Conservation (phyloP, 768 basidiomycete genomes). For the Dacryopinax spathularia region DNA sequence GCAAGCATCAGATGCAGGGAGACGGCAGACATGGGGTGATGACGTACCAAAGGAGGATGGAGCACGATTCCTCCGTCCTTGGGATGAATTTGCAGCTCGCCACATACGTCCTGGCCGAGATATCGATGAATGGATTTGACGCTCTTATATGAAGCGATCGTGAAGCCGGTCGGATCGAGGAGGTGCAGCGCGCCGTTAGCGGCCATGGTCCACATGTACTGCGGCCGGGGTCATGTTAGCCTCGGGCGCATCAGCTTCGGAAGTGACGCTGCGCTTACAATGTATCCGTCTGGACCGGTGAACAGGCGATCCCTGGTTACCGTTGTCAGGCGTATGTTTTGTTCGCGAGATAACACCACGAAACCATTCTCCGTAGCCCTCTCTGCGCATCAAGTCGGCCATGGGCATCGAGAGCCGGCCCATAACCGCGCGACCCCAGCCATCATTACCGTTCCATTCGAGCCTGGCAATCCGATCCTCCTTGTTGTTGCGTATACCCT, state of each 20-base stretch:
- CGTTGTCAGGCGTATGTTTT: conserved; percentile 20
- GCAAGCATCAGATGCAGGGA: conserved; percentile 37
- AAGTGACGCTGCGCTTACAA: conserved; percentile 6
- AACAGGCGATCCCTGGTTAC: conserved; percentile 47
- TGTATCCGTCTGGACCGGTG: conserved; percentile 66
- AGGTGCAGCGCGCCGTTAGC: conserved; percentile 21
- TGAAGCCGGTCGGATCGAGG: conserved; percentile 9
- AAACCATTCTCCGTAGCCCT: conserved; percentile 33
- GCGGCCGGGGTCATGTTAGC: background rate
- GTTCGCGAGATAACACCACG: conserved; percentile 10
- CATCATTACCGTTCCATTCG: conserved; percentile 72
- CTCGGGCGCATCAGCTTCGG: background rate
- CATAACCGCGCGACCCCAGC: conserved; percentile 70
- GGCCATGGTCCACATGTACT: conserved; percentile 3
- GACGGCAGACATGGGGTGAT: conserved; percentile 8
- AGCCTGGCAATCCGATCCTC: conserved; percentile 80
- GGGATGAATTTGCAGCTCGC: conserved; percentile 71
- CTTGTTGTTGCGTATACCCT: conserved; percentile 60
- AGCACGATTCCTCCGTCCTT: conserved; percentile 62
- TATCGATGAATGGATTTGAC: conserved; percentile 67
- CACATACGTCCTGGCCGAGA: conserved; percentile 64
- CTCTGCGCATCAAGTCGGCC: conserved; percentile 58
- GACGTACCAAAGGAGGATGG: conserved; percentile 11
- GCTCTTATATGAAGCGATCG: conserved; percentile 65
- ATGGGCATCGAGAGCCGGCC: conserved; percentile 70